Base-by-base conservation (phyloP, 2,329 filamentous ascomycete genomes). In the Nigrospora oryzae region DNA sequence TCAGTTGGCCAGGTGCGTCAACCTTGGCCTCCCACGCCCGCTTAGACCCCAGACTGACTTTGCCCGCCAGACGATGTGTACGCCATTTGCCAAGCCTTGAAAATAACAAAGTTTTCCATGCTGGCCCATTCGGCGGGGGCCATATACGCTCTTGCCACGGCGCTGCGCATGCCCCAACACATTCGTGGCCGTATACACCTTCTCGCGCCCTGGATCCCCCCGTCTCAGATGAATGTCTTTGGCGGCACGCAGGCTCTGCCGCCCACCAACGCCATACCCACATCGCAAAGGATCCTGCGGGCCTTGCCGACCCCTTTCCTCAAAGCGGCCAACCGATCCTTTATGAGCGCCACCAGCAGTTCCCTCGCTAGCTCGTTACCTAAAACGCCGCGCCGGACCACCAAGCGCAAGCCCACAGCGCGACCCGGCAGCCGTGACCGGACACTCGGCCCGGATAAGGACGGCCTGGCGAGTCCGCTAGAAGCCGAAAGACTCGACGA, bases 81-180 rank as follows among this genome's bases (percentile, higher is more conserved):
- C 48, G 84, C 90, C 43, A 95, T 98, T 47, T 98, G 93, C 62
- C 88, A 95, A 58, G 74, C 86, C 13, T 74, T 98, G 38, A 90
- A 89, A 54, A 94, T 98, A 51, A 93, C 84, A 11, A 95, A 95
- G 54, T 98, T 98, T 61, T 97, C 91, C 7, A 86, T 98, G 16
- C 75, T 98, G 2, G 93, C 93, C 2, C 93, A 98, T 63, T 97
- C 91, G 1, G 93, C 93, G 1, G 93, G 93, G 14, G 91, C 93
- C n/a, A 95, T 98, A 43, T 98, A 98, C 60, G 93, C 93, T 2
- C 77, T 98, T 15, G 93, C 93, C 0, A 97, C 93, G 0, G 93
- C 93, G 0, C 73, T 98, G 38, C 86, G 93, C 38, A 95, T 98
- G 79, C 93, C 93, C 4, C 90, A 96, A 56, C 88, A 96, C 58